phyloP scores from a whole-genome alignment of 805 yeast species.

The Ogataea saltuana region DNA sequence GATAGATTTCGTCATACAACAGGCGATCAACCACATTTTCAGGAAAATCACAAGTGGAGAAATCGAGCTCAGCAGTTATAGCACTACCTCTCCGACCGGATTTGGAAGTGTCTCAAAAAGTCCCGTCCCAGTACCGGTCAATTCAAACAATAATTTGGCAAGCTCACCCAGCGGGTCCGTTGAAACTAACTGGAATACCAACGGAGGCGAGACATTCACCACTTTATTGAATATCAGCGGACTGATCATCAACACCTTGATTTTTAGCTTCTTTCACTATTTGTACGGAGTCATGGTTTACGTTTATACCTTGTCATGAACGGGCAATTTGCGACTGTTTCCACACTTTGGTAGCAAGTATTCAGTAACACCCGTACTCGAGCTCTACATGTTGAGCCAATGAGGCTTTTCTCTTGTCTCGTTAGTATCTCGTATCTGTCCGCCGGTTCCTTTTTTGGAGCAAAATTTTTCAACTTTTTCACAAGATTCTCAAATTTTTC shows the following conservation, averaged over 20 bases:
- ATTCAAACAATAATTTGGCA: not conserved
- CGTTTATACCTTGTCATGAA: constrained; percentile 18
- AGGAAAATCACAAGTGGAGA: constrained; percentile 16
- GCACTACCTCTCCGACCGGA: constrained; percentile 11
- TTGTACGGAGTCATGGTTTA: constrained; percentile 21
- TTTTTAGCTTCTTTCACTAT: constrained; percentile 25
- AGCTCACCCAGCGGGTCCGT: too few relatives aligned
- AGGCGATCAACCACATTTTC: constrained; percentile 21
- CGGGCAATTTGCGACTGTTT: not conserved
- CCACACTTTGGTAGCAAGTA: too few relatives aligned
- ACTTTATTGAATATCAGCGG: constrained; percentile 20
- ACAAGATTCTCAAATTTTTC: constrained; percentile 3
- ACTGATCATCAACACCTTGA: constrained; percentile 22
- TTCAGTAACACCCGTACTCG: too few relatives aligned
- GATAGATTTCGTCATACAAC: constrained; percentile 22
- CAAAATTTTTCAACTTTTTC: constrained; percentile 1
- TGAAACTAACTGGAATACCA: constrained; percentile 17
- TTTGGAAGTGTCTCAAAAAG: constrained; percentile 2
- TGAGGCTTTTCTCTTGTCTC: too few relatives aligned
- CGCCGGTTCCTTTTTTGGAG: not conserved
- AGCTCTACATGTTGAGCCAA: too few relatives aligned
- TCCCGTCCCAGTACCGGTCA: not conserved
- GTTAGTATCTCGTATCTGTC: not conserved
- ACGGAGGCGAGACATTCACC: constrained; percentile 23
- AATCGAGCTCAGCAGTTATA: constrained; percentile 19